Conservation (phyloP, 805 yeast species). For the Zygosaccharomyces pseudorouxii region DNA sequence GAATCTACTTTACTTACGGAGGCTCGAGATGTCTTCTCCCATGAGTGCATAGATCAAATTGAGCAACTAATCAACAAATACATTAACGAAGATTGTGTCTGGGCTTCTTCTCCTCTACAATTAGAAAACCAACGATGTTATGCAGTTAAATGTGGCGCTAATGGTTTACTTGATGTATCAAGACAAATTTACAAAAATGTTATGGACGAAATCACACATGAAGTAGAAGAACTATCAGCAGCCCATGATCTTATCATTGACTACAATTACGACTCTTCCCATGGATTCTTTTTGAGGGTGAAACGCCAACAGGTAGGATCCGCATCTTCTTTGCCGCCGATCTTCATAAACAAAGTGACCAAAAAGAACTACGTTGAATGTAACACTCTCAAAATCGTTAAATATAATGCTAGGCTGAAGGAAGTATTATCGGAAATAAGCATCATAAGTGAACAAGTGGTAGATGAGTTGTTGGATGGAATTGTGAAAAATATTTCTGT, state of each 20-base stretch:
- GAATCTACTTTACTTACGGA: conserved; percentile 27
- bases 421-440: conserved; percentile 41
- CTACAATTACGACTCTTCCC: conserved; percentile 33
- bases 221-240: conserved; percentile 26
- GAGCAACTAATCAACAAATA: conserved; percentile 28
- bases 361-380: conserved; percentile 38
- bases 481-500: conserved; percentile 33
- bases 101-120: conserved; percentile 40
- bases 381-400: conserved; percentile 39
- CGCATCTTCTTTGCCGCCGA: conserved; percentile 26
- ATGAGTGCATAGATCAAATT: conserved; percentile 24
- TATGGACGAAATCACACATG: conserved; percentile 36
- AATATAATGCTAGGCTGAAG: conserved; percentile 39
- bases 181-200: conserved; percentile 39
- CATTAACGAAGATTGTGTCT: conserved; percentile 41
- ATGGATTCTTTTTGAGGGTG: conserved; percentile 40
- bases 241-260: conserved; percentile 29
- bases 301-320: conserved; percentile 18
- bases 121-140: conserved; percentile 42
- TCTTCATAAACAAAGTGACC: conserved; percentile 33
- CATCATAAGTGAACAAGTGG: conserved; percentile 39
- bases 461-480: conserved; percentile 32
- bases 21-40: conserved; percentile 28
- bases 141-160: conserved; percentile 42
- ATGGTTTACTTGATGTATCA: conserved; percentile 44